A percentile compares a stretch with the other conserved stretches of the same genome.
These are phyloP conservation scores for Priceomyces melissophilus DNA, from an alignment of 805 yeast genomes.

Conservation along the genomic window DNA sequence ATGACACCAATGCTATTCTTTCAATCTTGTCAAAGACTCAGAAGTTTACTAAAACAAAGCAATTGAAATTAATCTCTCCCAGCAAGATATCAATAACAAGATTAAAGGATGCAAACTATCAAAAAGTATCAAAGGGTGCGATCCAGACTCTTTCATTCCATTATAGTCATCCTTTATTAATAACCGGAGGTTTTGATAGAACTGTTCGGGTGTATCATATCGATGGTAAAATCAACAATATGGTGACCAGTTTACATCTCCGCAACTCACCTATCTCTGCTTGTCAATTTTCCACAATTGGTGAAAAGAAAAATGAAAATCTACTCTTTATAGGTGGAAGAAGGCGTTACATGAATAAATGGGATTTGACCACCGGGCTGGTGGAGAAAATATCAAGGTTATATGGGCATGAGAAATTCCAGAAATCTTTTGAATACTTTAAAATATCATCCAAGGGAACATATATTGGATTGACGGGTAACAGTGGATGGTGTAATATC, in stretches of 20 bases:
- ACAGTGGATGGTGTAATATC: constrained; percentile 87
- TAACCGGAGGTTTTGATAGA: constrained; percentile 92
- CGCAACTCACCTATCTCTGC: constrained; percentile 77
- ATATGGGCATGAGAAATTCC: constrained; percentile 88
- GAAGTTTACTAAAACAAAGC: constrained; percentile 40
- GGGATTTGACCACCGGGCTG: constrained; percentile 72
- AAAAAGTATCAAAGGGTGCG: constrained; percentile 67
- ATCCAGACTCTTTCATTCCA: constrained; percentile 88
- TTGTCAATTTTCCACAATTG: constrained; percentile 54
- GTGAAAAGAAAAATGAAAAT: constrained; percentile 31
- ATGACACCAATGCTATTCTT: constrained; percentile 29
- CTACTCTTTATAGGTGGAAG: constrained; percentile 84
- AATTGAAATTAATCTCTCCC: constrained; percentile 62
- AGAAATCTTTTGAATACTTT: constrained; percentile 84
- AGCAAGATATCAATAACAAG: constrained; percentile 71
- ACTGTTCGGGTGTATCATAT: constrained; percentile 83
- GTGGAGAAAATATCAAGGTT: constrained; percentile 83
- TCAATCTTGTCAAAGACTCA: constrained; percentile 29
- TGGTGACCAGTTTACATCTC: constrained; percentile 80
- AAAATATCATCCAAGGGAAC: constrained; percentile 70
- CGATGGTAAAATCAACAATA: constrained; percentile 78
- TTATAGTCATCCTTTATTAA: constrained; percentile 71
- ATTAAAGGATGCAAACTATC: constrained; percentile 79
- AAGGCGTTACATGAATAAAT: constrained; percentile 85
- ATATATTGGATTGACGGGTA: constrained; percentile 74